Evolutionary conservation across 805 yeast genomes (phyloP).

Genomic region (Dipodascus geniculatus): DNA sequence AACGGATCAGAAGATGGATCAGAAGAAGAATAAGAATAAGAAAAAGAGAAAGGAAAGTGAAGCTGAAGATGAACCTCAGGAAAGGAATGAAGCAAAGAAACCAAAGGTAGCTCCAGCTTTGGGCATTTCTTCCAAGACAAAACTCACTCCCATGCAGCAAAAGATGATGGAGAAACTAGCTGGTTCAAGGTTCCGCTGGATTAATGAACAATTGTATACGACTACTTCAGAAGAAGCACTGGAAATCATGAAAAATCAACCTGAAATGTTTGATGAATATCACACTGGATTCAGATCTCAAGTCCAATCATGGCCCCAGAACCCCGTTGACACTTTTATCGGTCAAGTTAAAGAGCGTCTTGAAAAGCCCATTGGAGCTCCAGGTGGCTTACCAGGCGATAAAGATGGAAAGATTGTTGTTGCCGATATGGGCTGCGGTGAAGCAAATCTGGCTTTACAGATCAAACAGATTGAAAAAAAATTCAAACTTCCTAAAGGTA

Average conservation of each 20-base stretch:
- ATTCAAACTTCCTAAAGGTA: constrained; percentile 32
- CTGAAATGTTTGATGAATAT: constrained; percentile 83
- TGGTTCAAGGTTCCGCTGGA: constrained; percentile 96
- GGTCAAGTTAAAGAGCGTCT: constrained; percentile 42
- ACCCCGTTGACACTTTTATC: constrained; percentile 89
- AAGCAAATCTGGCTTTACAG: constrained; percentile 69
- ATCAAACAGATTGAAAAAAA: constrained; percentile 35
- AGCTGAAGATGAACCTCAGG: constrained; percentile 1
- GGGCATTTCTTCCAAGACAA: constrained; percentile 6
- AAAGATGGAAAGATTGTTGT: constrained; percentile 54
- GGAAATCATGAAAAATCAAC: constrained; percentile 62
- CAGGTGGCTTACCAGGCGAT: constrained; percentile 78
- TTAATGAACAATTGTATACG: constrained; percentile 93
- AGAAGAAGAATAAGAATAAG: constrained; percentile 5
- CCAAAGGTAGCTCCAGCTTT: background rate
- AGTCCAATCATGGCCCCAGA: constrained; percentile 96
- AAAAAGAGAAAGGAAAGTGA: constrained; percentile 5
- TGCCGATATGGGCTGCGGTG: constrained; percentile 99
- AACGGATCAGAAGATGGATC: background rate
- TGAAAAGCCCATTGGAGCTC: constrained; percentile 70
- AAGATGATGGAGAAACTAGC: constrained; percentile 92
- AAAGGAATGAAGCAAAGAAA: background rate
- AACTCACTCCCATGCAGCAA: constrained; percentile 41
- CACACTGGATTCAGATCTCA: constrained; percentile 93
- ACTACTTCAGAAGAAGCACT: constrained; percentile 69